A percentile compares a stretch with the other conserved stretches of the same genome.
Evolutionary conservation across 2,329 filamentous ascomycete species (phyloP).

Genomic region (Lachnellula hyalina): DNA sequence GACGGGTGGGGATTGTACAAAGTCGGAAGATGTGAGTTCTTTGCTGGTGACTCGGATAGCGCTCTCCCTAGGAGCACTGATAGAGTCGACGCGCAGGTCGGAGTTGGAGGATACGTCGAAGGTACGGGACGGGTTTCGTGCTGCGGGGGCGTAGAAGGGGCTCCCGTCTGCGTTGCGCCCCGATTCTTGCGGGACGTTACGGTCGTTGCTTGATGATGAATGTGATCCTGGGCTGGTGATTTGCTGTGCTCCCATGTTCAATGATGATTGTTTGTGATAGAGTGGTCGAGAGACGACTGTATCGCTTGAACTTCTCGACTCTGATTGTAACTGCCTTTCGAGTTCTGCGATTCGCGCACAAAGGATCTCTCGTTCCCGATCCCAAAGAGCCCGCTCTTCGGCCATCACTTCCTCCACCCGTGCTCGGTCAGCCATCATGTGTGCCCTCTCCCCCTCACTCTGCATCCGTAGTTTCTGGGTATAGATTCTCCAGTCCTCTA

Average conservation of each 20-base stretch:
- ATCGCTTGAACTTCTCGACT: not conserved
- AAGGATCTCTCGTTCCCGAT: conserved; percentile 25
- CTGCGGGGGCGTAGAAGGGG: conserved; percentile 32
- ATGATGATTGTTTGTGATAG: not conserved
- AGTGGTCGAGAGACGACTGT: not conserved
- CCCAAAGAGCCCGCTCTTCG: conserved; percentile 31
- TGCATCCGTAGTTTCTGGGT: conserved; percentile 28
- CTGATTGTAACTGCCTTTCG: conserved; percentile 18
- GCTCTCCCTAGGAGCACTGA: conserved; percentile 23
- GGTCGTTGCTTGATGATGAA: conserved; percentile 5
- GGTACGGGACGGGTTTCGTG: conserved; percentile 27
- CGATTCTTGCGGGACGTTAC: conserved; percentile 29
- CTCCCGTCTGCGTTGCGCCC: conserved; percentile 30
- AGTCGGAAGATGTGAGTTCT: conserved; percentile 29
- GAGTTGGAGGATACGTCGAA: conserved; percentile 22
- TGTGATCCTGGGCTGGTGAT: conserved; percentile 7
- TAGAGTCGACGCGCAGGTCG: conserved; percentile 27
- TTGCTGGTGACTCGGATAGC: conserved; percentile 28
- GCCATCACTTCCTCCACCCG: conserved; percentile 29
- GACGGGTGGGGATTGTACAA: conserved; percentile 17
- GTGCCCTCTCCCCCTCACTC: conserved; percentile 28
- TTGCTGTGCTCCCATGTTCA: not conserved
- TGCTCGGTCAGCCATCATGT: conserved; percentile 28
- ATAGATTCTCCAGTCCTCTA: conserved; percentile 31
- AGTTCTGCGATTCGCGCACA: conserved; percentile 26